phyloP scores from a whole-genome alignment of 495 filamentous ascomycete species.

The Lasiosphaeris hirsuta region DNA sequence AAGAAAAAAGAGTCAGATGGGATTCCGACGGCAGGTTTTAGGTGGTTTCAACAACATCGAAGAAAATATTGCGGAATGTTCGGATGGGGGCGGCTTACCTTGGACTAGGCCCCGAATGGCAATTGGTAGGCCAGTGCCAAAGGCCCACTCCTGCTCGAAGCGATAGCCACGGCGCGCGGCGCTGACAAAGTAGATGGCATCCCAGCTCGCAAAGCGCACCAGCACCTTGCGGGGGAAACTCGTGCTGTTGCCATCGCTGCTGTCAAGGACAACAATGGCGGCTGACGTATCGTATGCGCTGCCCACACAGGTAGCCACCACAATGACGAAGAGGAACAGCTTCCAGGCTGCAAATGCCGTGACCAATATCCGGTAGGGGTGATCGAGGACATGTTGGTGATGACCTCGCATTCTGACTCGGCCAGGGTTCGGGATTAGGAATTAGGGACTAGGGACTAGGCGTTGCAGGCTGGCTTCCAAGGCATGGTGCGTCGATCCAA shows the following conservation, averaged over 20 bases:
- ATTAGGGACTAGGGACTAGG: neutral
- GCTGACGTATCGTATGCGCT: constrained; percentile 89
- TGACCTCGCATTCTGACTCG: constrained; percentile 2
- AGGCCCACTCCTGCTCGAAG: constrained; percentile 97
- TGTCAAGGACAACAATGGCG: constrained; percentile 39
- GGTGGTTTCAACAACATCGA: neutral
- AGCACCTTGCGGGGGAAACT: constrained; percentile 37
- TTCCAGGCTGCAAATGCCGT: constrained; percentile 65
- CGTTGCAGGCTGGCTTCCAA: constrained; percentile 2
- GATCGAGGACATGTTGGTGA: constrained; percentile 10
- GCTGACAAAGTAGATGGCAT: constrained; percentile 81
- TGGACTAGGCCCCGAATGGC: constrained; percentile 39
- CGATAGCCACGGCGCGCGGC: constrained; percentile 67
- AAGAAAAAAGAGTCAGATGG: neutral
- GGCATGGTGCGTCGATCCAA: constrained; percentile 3
- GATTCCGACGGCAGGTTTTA: neutral
- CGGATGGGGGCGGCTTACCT: constrained; percentile 23
- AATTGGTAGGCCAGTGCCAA: constrained; percentile 65
- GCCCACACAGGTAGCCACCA: constrained; percentile 56
- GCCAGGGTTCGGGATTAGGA: neutral
- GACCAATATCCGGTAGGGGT: constrained; percentile 32
- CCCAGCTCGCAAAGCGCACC: constrained; percentile 76
- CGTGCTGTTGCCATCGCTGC: constrained; percentile 56
- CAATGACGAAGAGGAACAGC: constrained; percentile 60
- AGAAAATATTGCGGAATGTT: neutral